Conservation (phyloP, 2,329 filamentous ascomycete genomes). For the Hypoxylon sp. region DNA sequence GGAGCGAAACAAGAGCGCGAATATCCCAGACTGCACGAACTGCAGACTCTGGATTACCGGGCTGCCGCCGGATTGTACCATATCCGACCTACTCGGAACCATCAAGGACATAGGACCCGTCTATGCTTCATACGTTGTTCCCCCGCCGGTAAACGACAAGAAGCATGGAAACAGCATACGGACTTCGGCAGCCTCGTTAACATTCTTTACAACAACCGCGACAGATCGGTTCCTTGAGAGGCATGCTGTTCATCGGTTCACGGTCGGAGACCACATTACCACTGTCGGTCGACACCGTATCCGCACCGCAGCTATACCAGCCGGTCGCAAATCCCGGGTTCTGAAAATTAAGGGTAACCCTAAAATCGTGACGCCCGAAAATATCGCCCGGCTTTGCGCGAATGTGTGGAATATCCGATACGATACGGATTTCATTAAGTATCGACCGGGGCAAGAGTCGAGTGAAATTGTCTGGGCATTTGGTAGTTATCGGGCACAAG, state of each 20-base stretch:
- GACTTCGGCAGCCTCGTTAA: slow-evolving; percentile 23
- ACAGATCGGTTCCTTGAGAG: slow-evolving; percentile 4
- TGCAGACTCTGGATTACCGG: slow-evolving; percentile 28
- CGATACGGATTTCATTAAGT: slow-evolving; percentile 21
- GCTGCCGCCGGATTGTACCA: slow-evolving; percentile 19
- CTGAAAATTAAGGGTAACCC: slow-evolving; percentile 18
- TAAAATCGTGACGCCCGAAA: slow-evolving; percentile 14
- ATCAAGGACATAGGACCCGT: slow-evolving; percentile 22
- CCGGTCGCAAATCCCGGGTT: slow-evolving; percentile 14
- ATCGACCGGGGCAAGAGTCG: neutral
- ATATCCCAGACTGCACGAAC: slow-evolving; percentile 21
- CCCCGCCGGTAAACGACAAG: neutral
- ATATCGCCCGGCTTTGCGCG: neutral
- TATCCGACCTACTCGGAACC: neutral
- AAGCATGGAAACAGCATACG: neutral
- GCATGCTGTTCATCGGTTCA: slow-evolving; percentile 12
- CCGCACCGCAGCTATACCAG: neutral
- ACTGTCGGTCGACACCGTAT: slow-evolving; percentile 1
- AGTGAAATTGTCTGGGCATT: slow-evolving; percentile 29
- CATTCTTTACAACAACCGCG: slow-evolving; percentile 17
- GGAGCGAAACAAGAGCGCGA: neutral
- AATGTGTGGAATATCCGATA: slow-evolving; percentile 11
- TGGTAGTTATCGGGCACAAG: slow-evolving; percentile 28
- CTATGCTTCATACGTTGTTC: slow-evolving; percentile 13
- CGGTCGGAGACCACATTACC: slow-evolving; percentile 1